Percentiles rank a stretch among this genome's conserved stretches.
These are phyloP conservation scores for Nowakowskiella sp. DNA, from an alignment of 192 early-diverging fungal genomes.

Conservation along the genomic window DNA sequence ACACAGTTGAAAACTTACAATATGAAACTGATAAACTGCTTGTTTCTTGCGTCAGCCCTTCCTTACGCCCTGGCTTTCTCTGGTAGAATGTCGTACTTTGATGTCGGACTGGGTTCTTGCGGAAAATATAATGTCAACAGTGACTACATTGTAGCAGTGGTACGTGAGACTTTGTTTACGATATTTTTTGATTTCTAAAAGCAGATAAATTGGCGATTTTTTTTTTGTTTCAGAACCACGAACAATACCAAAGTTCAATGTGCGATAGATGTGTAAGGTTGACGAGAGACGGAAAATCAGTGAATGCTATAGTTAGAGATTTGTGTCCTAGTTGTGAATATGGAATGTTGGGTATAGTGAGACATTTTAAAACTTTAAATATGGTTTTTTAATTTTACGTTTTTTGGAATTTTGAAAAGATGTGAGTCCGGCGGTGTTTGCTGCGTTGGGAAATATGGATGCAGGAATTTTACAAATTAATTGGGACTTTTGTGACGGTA, in stretches of 20 bases:
- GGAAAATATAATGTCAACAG: background rate
- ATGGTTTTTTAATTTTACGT: too few species aligned
- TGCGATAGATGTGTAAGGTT: background rate
- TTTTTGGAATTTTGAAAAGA: too few species aligned
- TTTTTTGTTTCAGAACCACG: background rate
- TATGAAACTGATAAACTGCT: too few species aligned
- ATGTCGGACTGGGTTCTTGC: background rate
- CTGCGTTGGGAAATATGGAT: background rate
- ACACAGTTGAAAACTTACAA: too few species aligned
- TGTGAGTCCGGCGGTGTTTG: background rate
- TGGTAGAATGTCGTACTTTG: background rate
- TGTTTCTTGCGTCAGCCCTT: too few species aligned
- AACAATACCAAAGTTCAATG: background rate
- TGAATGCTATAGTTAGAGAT: background rate
- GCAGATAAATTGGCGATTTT: too few species aligned
- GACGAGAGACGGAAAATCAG: background rate
- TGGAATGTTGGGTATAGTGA: too few species aligned
- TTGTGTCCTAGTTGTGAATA: background rate
- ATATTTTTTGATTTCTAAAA: background rate
- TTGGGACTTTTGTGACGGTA: conserved; percentile 1
- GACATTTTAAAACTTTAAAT: too few species aligned
- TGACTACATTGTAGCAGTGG: background rate
- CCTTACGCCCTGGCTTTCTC: background rate
- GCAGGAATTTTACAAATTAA: background rate
- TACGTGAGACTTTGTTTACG: background rate